Conservation (phyloP, 306 rosid species). For the Cajanus cajan region DNA sequence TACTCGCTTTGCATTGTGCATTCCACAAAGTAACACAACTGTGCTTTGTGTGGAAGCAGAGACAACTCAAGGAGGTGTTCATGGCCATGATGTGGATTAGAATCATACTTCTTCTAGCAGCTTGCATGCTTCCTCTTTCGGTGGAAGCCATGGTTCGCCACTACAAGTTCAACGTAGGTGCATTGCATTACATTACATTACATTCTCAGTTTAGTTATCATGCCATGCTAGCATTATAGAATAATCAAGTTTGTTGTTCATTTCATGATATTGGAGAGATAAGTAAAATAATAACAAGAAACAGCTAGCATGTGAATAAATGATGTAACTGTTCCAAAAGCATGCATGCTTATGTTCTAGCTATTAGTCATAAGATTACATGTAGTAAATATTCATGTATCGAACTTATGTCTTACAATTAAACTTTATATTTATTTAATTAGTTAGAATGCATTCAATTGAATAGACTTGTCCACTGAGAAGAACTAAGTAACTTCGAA, state of each 20-base stretch:
- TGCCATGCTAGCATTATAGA: slow-evolving; percentile 12
- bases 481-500: neutral
- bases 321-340: neutral
- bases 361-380: no score
- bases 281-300: neutral
- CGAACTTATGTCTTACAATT: neutral
- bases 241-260: slow-evolving; percentile 1
- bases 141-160: slow-evolving; percentile 43
- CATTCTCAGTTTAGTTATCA: neutral
- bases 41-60: slow-evolving; percentile 8
- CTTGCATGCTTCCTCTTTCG: slow-evolving; percentile 32
- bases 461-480: no score
- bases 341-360: neutral
- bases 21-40: slow-evolving; percentile 6
- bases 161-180: slow-evolving; percentile 47
- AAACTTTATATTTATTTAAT: neutral
- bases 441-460: no score
- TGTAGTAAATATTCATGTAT: neutral
- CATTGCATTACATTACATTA: neutral
- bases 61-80: neutral
- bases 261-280: neutral
- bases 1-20: slow-evolving; percentile 21
- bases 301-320: neutral
- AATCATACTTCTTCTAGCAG: slow-evolving; percentile 5
- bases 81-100: slow-evolving; percentile 7